Conservation (phyloP, 2,329 filamentous ascomycete species). For the Fusarium tupiense region DNA sequence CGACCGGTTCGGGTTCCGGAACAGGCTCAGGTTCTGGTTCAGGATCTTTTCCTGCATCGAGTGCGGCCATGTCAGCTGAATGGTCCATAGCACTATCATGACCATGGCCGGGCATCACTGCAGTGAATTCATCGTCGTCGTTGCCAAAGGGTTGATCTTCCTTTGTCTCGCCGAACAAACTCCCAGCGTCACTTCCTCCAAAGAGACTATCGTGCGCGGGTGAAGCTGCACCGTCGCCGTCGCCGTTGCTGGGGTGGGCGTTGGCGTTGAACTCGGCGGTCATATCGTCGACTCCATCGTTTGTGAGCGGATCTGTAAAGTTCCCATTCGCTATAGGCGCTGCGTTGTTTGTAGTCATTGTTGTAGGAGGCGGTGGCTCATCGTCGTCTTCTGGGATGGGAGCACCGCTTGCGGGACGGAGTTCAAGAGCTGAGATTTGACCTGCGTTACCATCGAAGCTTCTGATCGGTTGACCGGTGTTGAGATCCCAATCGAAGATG, state of each 20-base stretch:
- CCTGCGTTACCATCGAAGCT: conserved; percentile 80
- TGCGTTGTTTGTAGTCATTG: conserved; percentile 79
- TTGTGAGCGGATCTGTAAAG: conserved; percentile 40
- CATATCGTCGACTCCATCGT: conserved; percentile 21
- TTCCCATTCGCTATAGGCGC: conserved; percentile 66
- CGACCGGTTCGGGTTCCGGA: conserved; percentile 11
- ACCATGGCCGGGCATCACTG: conserved; percentile 54
- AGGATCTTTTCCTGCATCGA: conserved; percentile 41
- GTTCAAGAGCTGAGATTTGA: conserved; percentile 89
- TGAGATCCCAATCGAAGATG: conserved; percentile 93
- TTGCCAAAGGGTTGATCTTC: conserved; percentile 74
- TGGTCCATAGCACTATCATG: conserved; percentile 55
- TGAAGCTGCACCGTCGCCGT: conserved; percentile 65
- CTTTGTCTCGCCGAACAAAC: conserved; percentile 83
- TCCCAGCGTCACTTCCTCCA: conserved; percentile 80
- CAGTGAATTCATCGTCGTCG: conserved; percentile 85
- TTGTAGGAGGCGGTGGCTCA: conserved; percentile 68
- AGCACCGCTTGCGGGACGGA: conserved; percentile 78
- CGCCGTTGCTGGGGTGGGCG: conserved; percentile 41
- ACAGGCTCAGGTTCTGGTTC: conserved; percentile 36
- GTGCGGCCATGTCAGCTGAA: conserved; percentile 54
- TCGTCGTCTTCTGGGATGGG: conserved; percentile 80
- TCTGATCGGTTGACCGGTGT: conserved; percentile 81
- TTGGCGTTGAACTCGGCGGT: conserved; percentile 40
- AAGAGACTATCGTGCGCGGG: conserved; percentile 85